Evolutionary conservation across 1,284 basidiomycete species (phyloP), one percentile per base, ranked within the genome.

Genomic region (Singerocomus rubriflavus): DNA sequence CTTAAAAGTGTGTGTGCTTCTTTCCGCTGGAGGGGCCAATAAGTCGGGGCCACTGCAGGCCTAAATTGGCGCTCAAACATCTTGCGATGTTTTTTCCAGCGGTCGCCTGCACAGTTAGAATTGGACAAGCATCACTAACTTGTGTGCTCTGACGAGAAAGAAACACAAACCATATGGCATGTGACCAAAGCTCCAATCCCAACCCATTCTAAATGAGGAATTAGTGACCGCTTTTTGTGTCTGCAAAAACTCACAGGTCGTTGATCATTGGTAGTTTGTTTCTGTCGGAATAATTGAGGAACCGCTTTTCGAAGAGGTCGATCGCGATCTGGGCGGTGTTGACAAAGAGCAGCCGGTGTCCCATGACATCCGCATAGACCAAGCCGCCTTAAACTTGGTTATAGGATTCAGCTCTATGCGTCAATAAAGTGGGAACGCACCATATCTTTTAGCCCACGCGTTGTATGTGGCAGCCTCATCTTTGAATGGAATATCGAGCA

Each of bases 121-220:
- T 8, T 5, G 27, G 10, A 32, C n/a, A 7, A 31, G 29, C n/a
- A 17, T 51, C 17, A 51, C 0, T 32, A 13, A 39, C 34, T 9
- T 13, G 10, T 14, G 16, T 5, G n/a, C 8, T 31, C 2, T 7
- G 13, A 51, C 13, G 17, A 11, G 4, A 52, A 35, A 2, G 17
- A 44, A 43, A 51, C 17, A 57, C 62, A 14, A 36, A 71, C 72
- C 77, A 35, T 80, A 80, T 5, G 66, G 73, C 76, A 79, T 79
- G 50, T 79, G 74, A 0, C 70, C 74, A 41, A 80, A 74, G 41
- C 73, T 74, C 69, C 75, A 79, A 17, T 75, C 71, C 74, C 75
- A 79, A 3, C 76, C 79, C 71, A 77, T 75, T 32, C 76, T 78
- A 44, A 27, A 39, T 3, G 12, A 31, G 7, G 30, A 5, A 31